Percentiles rank a stretch among this genome's conserved stretches.
Evolutionary conservation across 768 basidiomycete species (phyloP).

Genomic region (Neoboletus subvelutipes): DNA sequence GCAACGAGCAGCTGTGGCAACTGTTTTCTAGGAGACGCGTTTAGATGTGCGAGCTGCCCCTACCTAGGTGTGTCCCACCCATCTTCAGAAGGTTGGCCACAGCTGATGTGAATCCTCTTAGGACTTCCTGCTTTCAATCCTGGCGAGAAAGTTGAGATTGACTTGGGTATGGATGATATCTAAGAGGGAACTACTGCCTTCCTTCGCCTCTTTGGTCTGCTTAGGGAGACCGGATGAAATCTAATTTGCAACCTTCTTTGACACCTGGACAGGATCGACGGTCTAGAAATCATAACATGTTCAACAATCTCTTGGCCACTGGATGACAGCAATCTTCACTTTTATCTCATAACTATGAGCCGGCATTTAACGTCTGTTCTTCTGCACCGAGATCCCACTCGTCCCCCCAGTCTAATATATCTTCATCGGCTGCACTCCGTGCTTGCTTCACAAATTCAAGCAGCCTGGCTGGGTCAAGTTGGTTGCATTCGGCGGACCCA

Average conservation of each 20-base stretch:
- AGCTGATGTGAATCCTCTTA: conserved; percentile 33
- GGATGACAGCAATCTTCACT: neutral
- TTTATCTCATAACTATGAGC: neutral
- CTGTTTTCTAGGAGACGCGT: conserved; percentile 98
- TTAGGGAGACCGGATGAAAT: conserved; percentile 1
- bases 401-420: conserved; percentile 33
- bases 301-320: neutral
- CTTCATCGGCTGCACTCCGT: conserved; percentile 27
- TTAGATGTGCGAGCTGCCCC: conserved; percentile 93
- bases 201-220: neutral
- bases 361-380: neutral
- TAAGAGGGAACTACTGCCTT: conserved; percentile 34
- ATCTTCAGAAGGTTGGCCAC: conserved; percentile 6
- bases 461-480: conserved; percentile 18
- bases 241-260: neutral
- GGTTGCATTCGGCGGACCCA: conserved; percentile 6
- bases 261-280: neutral
- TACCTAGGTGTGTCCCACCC: conserved; percentile 76
- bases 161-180: conserved; percentile 86
- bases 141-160: conserved; percentile 95
- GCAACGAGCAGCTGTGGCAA: conserved; percentile 96
- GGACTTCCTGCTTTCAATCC: conserved; percentile 98
- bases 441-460: conserved; percentile 27
- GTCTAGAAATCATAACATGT: conserved; percentile 6
- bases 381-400: conserved; percentile 24